A percentile compares a stretch with the other conserved stretches of the same genome.
These are phyloP conservation scores for Pseudocercospora crystallina DNA, from an alignment of 2,329 filamentous ascomycete genomes.

Conservation along the genomic window DNA sequence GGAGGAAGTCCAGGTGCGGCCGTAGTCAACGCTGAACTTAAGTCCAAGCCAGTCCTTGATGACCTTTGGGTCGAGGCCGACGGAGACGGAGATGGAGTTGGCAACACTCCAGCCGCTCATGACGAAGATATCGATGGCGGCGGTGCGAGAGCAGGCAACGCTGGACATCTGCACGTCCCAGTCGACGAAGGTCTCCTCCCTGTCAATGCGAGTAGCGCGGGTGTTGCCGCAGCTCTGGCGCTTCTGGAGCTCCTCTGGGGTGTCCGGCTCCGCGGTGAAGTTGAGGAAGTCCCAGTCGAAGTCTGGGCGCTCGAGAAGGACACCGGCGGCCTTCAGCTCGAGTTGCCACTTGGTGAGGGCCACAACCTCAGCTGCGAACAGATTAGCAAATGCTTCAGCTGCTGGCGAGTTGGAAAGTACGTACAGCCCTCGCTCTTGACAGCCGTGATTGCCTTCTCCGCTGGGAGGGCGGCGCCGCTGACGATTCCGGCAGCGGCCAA, in stretches of 20 bases:
- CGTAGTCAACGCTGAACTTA: conserved; percentile 9
- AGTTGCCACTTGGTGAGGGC: no score
- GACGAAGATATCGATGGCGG: conserved; percentile 12
- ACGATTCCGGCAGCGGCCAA: no score
- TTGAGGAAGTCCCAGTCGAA: conserved; percentile 13
- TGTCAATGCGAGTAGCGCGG: neutral
- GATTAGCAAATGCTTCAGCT: no score
- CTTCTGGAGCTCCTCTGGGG: no score
- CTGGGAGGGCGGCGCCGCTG: no score
- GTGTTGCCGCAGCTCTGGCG: conserved; percentile 9
- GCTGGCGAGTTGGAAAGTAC: no score
- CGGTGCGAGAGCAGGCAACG: conserved; percentile 11
- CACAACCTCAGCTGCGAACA: no score
- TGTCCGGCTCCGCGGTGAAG: conserved; percentile 14
- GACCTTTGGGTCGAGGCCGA: neutral
- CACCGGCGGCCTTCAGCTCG: no score
- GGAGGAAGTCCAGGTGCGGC: conserved; percentile 8
- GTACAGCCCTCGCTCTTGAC: no score
- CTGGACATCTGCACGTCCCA: conserved; percentile 23
- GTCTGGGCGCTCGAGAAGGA: conserved; percentile 1
- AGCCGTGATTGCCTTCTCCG: no score
- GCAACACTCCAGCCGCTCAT: conserved; percentile 12
- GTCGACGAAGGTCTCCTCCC: conserved; percentile 16
- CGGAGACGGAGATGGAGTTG: conserved; percentile 7
- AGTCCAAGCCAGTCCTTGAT: conserved; percentile 2